Evolutionary conservation across 768 basidiomycete genomes (phyloP), one percentile per base, ranked within the genome.

Genomic region (Glaciozyma antarctica): DNA sequence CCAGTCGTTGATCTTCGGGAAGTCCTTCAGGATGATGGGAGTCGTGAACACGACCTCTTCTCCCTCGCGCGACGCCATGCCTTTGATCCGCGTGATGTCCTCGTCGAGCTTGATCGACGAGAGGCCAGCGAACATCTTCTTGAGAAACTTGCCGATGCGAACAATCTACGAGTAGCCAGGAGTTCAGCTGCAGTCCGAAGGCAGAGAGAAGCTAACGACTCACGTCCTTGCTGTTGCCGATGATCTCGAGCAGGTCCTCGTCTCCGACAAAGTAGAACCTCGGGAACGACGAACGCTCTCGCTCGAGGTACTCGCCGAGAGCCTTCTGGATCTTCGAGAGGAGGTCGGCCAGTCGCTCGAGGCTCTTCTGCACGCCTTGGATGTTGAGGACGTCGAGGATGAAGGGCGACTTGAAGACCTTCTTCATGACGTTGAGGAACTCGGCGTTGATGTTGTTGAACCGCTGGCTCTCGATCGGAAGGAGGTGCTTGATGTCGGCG

Each of bases 51-150:
- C 78, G 21, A 99, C 88, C 75, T 92, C 87, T 77, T 99, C 95
- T 49, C 94, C 95, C 75, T 99, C 95, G 64, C 90, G 82, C 1
- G 95, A 98, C 17, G 89, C 84, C 86, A 98, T 94, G 60, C 89
- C 92, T 68, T 86, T 85, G 63, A 98, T 93, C 74, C 87, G 83
- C 7, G 89, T 86, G 67, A 88, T 75, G 55, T 92, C 90, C 22
- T 91, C 89, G 75, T 95, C 90, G 32, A 98, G 81, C 72, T 80
- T 82, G 71, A 98, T 81, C 0, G 91, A 92, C 2, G 91, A 87
- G 47, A 99, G 87, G 32, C 95, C 95, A 26, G 95, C 95, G 77
- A 99, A 99, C 95, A 99, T 99, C 82, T 99, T 99, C 81, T 97
- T 98, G 65, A 99, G 81, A 79, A 98, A 95, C 73, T 99, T 99